Evolutionary conservation across 1,139 yeast species (phyloP).

Genomic region (Suhomyces bolitotheri): DNA sequence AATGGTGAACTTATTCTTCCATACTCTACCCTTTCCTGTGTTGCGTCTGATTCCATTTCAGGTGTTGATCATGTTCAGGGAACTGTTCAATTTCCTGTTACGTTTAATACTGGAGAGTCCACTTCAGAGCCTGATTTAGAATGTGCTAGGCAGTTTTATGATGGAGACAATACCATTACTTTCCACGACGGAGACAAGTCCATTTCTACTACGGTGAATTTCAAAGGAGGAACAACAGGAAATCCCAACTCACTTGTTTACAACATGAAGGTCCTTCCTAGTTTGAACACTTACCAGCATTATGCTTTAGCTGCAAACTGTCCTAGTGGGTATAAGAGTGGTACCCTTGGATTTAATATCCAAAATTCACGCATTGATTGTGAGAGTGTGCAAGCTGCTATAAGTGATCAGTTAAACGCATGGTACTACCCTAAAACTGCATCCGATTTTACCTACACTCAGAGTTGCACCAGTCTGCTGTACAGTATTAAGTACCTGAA

Average conservation of each 20-base stretch:
- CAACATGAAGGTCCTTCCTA: slow-evolving; percentile 12
- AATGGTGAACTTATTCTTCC: slow-evolving; percentile 27
- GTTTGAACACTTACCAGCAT: slow-evolving; percentile 18
- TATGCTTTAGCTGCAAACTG: slow-evolving; percentile 25
- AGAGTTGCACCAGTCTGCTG: slow-evolving; percentile 18
- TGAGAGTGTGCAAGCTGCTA: slow-evolving; percentile 19
- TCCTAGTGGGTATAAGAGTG: slow-evolving; percentile 25
- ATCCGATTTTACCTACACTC: slow-evolving; percentile 5
- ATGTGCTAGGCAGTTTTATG: slow-evolving; percentile 21
- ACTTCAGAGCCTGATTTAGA: slow-evolving; percentile 21
- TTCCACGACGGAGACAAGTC: slow-evolving; percentile 31
- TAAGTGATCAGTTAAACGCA: slow-evolving; percentile 24
- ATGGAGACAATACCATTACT: slow-evolving; percentile 29
- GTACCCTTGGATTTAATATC: slow-evolving; percentile 24
- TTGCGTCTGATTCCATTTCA: slow-evolving; percentile 18
- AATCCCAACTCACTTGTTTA: slow-evolving; percentile 3
- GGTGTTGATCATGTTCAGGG: slow-evolving; percentile 22
- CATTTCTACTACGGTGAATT: slow-evolving; percentile 19
- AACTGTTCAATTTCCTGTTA: slow-evolving; percentile 25
- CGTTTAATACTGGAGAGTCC: slow-evolving; percentile 30
- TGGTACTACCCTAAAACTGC: slow-evolving; percentile 23
- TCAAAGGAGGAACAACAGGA: slow-evolving; percentile 13
- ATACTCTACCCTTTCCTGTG: slow-evolving; percentile 29
- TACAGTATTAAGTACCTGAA: slow-evolving; percentile 20
- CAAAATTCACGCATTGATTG: slow-evolving; percentile 22